Percentiles rank a stretch among this genome's conserved stretches.
Evolutionary conservation across 2,329 filamentous ascomycete species (phyloP).

Genomic region (Aspergillus flavus): DNA sequence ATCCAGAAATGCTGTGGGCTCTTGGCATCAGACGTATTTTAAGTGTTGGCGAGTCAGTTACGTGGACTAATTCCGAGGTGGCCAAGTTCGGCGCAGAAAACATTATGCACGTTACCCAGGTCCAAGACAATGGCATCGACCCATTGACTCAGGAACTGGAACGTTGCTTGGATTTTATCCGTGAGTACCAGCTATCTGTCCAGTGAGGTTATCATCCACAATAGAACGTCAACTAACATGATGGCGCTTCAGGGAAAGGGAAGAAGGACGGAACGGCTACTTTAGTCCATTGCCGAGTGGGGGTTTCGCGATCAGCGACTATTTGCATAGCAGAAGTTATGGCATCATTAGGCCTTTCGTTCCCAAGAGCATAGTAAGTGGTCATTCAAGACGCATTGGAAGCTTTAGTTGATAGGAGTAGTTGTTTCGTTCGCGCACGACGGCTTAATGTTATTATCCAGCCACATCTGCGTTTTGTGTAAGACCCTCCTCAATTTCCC

Average conservation of each 20-base stretch:
- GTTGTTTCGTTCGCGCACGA: constrained; percentile 88
- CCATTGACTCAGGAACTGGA: constrained; percentile 83
- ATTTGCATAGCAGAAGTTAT: constrained; percentile 99
- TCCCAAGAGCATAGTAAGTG: constrained; percentile 81
- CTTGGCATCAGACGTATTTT: constrained; percentile 86
- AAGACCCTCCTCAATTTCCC: constrained; percentile 20
- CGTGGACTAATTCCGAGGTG: constrained; percentile 73
- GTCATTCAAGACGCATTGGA: not conserved
- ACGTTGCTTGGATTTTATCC: constrained; percentile 86
- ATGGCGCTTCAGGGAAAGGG: constrained; percentile 66
- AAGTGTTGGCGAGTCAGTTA: constrained; percentile 86
- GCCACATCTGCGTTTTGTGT: constrained; percentile 90
- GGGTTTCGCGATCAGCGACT: constrained; percentile 91
- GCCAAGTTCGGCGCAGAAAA: constrained; percentile 77
- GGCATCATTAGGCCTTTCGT: constrained; percentile 75
- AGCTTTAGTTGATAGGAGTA: constrained; percentile 23
- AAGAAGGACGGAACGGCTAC: constrained; percentile 78
- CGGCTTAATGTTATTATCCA: constrained; percentile 97
- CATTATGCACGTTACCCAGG: constrained; percentile 76
- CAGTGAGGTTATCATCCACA: not conserved
- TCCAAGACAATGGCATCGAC: constrained; percentile 97
- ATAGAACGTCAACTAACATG: not conserved
- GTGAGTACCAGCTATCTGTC: constrained; percentile 57
- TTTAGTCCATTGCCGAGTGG: constrained; percentile 93
- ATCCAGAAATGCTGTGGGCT: constrained; percentile 75